A percentile compares a stretch with the other conserved stretches of the same genome.
phyloP scores from a whole-genome alignment of 306 rosid species.

The Dryas octopetala region DNA sequence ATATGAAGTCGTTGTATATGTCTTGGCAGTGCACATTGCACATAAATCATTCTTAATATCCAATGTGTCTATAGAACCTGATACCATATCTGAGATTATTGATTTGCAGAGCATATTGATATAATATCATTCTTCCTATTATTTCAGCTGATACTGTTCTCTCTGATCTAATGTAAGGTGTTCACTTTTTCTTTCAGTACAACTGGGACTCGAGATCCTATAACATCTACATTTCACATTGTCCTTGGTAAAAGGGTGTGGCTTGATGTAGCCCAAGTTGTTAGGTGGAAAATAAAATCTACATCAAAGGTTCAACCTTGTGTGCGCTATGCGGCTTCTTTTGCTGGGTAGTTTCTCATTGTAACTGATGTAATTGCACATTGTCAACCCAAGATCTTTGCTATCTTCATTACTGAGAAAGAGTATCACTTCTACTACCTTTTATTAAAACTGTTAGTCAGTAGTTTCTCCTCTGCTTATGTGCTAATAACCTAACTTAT shows the following conservation, averaged over 20 bases:
- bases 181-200: constrained; percentile 47
- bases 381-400: not conserved
- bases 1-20: not conserved
- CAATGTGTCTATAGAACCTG: not conserved
- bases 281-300: constrained; percentile 81
- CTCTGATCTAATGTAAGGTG: constrained; percentile 3
- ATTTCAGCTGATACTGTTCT: not conserved
- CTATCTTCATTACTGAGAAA: not conserved
- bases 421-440: not conserved
- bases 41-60: not conserved
- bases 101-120: not conserved
- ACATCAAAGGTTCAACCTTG: constrained; percentile 71
- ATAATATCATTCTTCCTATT: not conserved
- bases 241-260: constrained; percentile 77
- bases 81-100: not conserved
- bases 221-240: constrained; percentile 83
- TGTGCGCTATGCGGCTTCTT: constrained; percentile 92
- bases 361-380: not conserved
- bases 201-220: constrained; percentile 89
- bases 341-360: constrained; percentile 74
- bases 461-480: not conserved
- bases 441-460: not conserved
- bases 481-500: not conserved
- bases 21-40: not conserved
- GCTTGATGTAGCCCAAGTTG: constrained; percentile 94